Evolutionary conservation across 257 asterid species (phyloP), one percentile per base, ranked within the genome.

Genomic region (Solanum chmielewskii): DNA sequence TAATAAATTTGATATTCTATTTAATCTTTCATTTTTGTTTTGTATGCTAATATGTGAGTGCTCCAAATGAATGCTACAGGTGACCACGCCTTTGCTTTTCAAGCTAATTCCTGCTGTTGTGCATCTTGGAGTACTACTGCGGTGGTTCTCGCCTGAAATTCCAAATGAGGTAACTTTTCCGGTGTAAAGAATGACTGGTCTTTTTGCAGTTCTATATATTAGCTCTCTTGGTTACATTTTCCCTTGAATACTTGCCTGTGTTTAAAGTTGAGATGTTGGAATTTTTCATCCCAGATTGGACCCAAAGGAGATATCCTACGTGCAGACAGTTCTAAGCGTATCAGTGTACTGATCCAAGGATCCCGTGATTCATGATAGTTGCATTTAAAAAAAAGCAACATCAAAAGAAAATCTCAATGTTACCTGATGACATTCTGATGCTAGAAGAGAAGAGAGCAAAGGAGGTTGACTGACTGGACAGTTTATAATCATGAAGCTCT

Each of bases 41-140:
- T 66, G 39, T 86, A 27, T 78, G 47, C 62, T 86, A 64, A 47
- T 45, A 83, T 39, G 70, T 49, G 81, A 74, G 47, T 37, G 93
- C 85, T 18, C 85, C 68, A 73, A 85, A 71, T 85, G 59, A 66
- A 77, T 86, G 85, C 33, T 88, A 90, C 93, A 95, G 98, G 95
- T 95, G 74, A 95, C 98, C 37, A 95, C 97, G 23, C 98, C 98
- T 59, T 91, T 95, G 84, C 90, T 95, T 71, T 95, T 95, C 94
- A 95, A 93, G 92, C 90, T 94, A 92, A 95, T 95, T 90, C 98
- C 98, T 88, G 94, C 92, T 59, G 96, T 94, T 76, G 91, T 94
- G 86, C 98, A 90, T 89, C 95, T 94, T 62, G 98, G 98, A 82
- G 95, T 94, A 88, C 91, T 93, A 59, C 83, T 94, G 56, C 92